Conservation (phyloP, 73 alveolate genomes). For the Blepharisma japonicum region DNA sequence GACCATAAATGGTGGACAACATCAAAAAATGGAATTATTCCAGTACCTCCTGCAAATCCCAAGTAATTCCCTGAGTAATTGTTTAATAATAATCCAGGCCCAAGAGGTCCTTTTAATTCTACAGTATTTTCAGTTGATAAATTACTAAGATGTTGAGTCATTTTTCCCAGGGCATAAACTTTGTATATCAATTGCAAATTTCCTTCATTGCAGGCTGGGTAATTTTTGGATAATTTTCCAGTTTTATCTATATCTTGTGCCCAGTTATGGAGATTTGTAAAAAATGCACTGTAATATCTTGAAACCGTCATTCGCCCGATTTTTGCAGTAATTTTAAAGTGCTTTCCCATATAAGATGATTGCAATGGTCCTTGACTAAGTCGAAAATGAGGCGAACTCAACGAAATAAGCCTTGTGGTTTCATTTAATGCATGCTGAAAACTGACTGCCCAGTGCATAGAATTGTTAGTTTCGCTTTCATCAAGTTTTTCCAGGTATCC, state of each 20-base stretch:
- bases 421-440: neutral
- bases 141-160: neutral
- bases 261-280: neutral
- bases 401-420: neutral
- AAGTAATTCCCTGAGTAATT: conserved; percentile 7
- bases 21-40: conserved; percentile 19
- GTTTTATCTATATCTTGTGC: neutral
- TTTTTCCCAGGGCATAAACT: neutral
- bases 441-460: neutral
- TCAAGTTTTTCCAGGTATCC: neutral
- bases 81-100: conserved; percentile 13
- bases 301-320: neutral
- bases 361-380: neutral
- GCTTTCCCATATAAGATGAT: conserved; percentile 2
- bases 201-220: neutral
- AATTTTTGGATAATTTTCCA: neutral
- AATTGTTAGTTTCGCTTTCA: neutral
- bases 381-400: neutral
- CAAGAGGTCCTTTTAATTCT: conserved; percentile 7
- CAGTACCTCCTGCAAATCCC: conserved; percentile 26
- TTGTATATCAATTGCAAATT: neutral
- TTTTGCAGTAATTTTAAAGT: neutral
- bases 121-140: neutral
- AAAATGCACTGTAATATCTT: neutral
- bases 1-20: neutral